Evolutionary conservation across 345 rosid species (phyloP), one percentile per base, ranked within the genome.

Genomic region (Eucalyptus victrix): DNA sequence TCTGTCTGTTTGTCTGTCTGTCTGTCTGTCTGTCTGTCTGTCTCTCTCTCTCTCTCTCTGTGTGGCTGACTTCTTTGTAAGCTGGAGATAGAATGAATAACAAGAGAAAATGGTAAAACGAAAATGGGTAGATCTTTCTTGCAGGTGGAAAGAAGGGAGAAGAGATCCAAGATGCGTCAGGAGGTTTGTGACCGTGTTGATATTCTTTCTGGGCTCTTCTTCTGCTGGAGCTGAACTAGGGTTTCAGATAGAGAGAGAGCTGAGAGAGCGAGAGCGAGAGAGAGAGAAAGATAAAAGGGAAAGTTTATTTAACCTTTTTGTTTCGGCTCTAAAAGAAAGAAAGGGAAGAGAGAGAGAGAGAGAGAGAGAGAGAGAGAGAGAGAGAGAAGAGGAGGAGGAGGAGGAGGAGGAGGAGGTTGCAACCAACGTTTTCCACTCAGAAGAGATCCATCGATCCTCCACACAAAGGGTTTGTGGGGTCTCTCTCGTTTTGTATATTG

Each of bases 351-450:
- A 86, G 21, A n/a, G 40, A 86, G 87, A 86, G 24, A 9, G 47
- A 45, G 89, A 88, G 85, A 42, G 49, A 56, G 60, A 54, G 60
- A 23, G 28, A 54, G 76, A 56, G 88, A 8, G 14, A n/a, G n/a
- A 44, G 45, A 7, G 44, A 42, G 45, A 42, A 8, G 8, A 7
- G 1, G 34, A 26, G 50, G 88, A 53, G 88, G 90, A 24, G 14
- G 69, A 49, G 60, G 65, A 69, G 89, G n/a, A 23, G 56, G 85
- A 32, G 89, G 91, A 85, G 90, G 69, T 44, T 89, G 87, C 89
- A 90, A 88, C 91, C 87, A 88, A 67, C 87, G 87, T 50, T 91
- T 93, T 92, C 90, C 91, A 90, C 92, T 88, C 87, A 87, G 95
- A 93, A 89, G 94, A 94, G 92, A 92, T 90, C 90, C 86, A 86